Evolutionary conservation across 768 basidiomycete species (phyloP), one percentile per base, ranked within the genome.

Genomic region (Collybiopsis luxurians): DNA sequence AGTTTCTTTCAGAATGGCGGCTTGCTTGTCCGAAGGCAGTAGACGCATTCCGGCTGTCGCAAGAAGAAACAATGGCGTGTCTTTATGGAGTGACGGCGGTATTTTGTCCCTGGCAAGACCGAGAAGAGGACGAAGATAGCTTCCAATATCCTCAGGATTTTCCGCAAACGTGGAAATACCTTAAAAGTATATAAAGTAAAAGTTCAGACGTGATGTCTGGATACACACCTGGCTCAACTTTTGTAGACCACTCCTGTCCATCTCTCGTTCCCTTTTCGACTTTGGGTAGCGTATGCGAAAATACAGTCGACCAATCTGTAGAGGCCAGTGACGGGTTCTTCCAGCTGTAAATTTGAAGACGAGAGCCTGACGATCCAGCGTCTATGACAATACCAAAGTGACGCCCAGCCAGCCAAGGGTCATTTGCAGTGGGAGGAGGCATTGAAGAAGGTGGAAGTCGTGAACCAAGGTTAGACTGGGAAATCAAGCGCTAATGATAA

Each of bases 1-100:
- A 1, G 94, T 82, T 23, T 87, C 76, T 48, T 79, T 71, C n/a
- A 98, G 75, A 46, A 98, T 80, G 26, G 78, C 75, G 0, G 83
- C 80, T 64, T 94, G 92, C 61, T 89, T 79, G 11, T 79, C 73
- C 0, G 83, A 74, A 1, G 87, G 68, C 5, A 98, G 76, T 10
- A 98, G 78, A 10, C 96, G 91, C 97, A 98, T 98, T 10, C 97
- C 97, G 1, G 97, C 96, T 0, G 96, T 98, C 1, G 97, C 97
- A 26, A 98, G 82, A 24, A 99, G 79, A 72, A 98, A 98, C 3
- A 99, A 72, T 1, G 97, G 95, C 0, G 97, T 99, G 23, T 87
- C 80, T 4, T 79, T 69, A 62, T 95, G 88, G 48, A 93, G 78
- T 4, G 90, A 94, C 0, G 95, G 92, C 0, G 95, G 95, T 31